These are phyloP conservation scores for Fusarium sublunatum DNA, from an alignment of 2,329 filamentous ascomycete species.

Conservation along the genomic window DNA sequence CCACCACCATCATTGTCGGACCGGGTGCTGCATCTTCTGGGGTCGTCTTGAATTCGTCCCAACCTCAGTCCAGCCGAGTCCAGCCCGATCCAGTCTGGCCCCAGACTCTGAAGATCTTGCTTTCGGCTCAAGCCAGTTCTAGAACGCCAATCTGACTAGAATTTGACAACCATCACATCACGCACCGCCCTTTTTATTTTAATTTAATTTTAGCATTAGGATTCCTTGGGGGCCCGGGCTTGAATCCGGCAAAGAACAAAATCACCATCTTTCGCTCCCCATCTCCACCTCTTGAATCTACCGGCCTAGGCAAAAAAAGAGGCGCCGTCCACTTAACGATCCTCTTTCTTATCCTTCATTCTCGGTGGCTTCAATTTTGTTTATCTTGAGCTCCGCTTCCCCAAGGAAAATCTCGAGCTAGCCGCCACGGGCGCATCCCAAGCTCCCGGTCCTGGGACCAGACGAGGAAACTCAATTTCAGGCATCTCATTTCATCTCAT, in stretches of 20 bases:
- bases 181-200: conserved; percentile 16
- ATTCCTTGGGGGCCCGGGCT: conserved; percentile 15
- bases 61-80: conserved; percentile 33
- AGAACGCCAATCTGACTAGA: conserved; percentile 33
- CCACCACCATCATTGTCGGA: conserved; percentile 6
- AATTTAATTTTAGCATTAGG: conserved; percentile 26
- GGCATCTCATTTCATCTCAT: conserved; percentile 27
- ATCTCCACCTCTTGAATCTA: conserved; percentile 5
- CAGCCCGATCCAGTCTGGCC: conserved; percentile 39
- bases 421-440: conserved; percentile 45
- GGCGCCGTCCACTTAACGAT: conserved; percentile 25
- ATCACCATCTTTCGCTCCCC: conserved; percentile 17
- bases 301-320: conserved; percentile 8
- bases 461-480: conserved; percentile 44
- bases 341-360: not conserved
- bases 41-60: conserved; percentile 22
- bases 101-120: conserved; percentile 32
- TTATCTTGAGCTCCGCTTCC: conserved; percentile 33
- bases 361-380: conserved; percentile 25
- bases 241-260: conserved; percentile 22
- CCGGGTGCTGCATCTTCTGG: conserved; percentile 8
- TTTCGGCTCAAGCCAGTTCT: conserved; percentile 35
- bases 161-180: conserved; percentile 28
- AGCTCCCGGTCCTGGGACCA: conserved; percentile 41
- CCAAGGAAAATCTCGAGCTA: conserved; percentile 38